Evolutionary conservation across 768 basidiomycete species (phyloP).

Genomic region (Sporobolomyces phaffii): DNA sequence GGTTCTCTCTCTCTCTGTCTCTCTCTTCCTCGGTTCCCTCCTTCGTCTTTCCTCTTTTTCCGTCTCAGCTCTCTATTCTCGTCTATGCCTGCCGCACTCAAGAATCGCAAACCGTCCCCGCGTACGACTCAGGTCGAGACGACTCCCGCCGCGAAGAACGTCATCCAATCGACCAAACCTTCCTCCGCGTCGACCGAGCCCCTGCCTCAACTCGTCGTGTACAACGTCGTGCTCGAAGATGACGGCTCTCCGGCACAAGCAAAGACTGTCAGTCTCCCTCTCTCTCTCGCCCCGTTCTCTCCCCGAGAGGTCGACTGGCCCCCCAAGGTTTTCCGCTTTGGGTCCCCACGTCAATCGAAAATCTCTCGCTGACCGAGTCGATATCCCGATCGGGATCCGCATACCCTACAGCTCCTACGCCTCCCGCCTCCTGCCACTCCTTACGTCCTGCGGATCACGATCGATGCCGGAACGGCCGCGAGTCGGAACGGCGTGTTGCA

Average conservation of each 20-base stretch:
- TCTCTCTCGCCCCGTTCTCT: not conserved
- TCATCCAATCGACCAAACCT: not conserved
- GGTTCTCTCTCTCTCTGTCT: not conserved
- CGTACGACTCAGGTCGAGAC: not conserved
- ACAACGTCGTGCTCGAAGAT: conserved; percentile 74
- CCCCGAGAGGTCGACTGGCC: not conserved
- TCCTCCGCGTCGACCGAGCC: not conserved
- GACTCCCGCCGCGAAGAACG: conserved; percentile 1
- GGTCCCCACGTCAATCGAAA: not conserved
- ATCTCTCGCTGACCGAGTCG: conserved; percentile 1
- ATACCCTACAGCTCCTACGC: conserved; percentile 74
- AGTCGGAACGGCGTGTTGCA: conserved; percentile 84
- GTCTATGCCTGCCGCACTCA: conserved; percentile 10
- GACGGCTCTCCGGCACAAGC: conserved; percentile 87
- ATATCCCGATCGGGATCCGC: not conserved
- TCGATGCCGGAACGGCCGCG: conserved; percentile 87
- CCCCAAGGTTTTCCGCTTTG: not conserved
- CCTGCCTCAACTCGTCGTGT: conserved; percentile 56
- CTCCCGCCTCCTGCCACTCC: conserved; percentile 73
- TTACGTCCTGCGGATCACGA: conserved; percentile 81
- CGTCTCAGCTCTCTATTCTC: too few species aligned
- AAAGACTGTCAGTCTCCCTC: conserved; percentile 60
- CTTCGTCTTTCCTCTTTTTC: not conserved
- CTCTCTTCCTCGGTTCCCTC: not conserved
- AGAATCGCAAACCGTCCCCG: conserved; percentile 2